Base-by-base conservation (phyloP, 768 basidiomycete genomes). In the Myochromella boudieri region DNA sequence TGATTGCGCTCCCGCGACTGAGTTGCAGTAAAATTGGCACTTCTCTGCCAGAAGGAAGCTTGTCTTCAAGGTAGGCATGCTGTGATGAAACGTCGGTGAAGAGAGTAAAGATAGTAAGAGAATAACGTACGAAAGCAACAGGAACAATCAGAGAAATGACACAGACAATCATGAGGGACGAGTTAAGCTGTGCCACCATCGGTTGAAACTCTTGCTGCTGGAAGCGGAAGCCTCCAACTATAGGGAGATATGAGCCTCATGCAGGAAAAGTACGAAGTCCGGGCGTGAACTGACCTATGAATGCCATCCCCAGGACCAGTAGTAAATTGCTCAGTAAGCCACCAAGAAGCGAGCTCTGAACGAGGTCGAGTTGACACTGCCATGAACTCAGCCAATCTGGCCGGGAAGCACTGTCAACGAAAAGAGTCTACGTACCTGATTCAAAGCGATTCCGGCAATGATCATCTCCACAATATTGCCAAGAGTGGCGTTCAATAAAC, bases 221-320 rank as follows among this genome's bases (percentile, higher is more conserved):
- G 61, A 76, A 81, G 44, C 72, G 68, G 48, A 70, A 71, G 8
- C 78, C 78, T 37, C 72, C 72, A 26, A 76, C 74, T 69, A 43
- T 3, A 22, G 37, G 33, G 22, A 32, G 27, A 18, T 25, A 21
- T 42, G 27, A 29, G 18, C 43, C 7, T 52, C 32, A 42, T 11
- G 9, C 11, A 28, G 1, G 18, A 5, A 26, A 27, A 15, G 21
- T 26, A 44, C 2, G 15, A 81, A 82, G n/a, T 79, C 81, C 63
- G 84, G 81, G 29, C 9, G 21, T 18, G 24, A 26, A 84, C 74
- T 81, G 46, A 78, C 84, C 56, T 79, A 94, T 61, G 82, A 93
- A 56, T 65, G 87, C 64, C 85, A 93, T 67, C 84, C 93, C 46
- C 78, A 92, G 62, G 75, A 94, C 70, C 78, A 95, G 74, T 80